Evolutionary conservation across 495 filamentous ascomycete genomes (phyloP), one percentile per base, ranked within the genome.

Genomic region (Rusavskia elegans): DNA sequence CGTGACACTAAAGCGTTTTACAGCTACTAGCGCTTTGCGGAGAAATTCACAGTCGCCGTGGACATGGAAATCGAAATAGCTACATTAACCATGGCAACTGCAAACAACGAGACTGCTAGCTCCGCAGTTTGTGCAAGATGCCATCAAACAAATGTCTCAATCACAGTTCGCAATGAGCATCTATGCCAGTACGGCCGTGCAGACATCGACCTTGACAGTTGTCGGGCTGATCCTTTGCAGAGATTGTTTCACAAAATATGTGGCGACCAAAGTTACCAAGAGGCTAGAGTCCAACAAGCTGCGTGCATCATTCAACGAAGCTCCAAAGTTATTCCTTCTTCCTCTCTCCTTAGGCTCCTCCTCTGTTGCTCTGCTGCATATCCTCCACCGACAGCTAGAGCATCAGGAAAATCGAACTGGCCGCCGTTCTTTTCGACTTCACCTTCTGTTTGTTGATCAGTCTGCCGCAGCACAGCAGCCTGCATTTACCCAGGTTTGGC

Each of bases 281-380:
- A 84, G 86, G 39, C 83, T 90, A 71, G 84, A 85, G 60, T 70
- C 68, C 42, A 83, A 80, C 64, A 72, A 59, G 63, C 68, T 57
- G 56, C 55, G 66, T 54, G 45, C 57, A 59, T 51, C 66, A 56
- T 57, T 62, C 45, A 58, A 63, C 42, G 59, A 64, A 41, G 46
- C 64, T 32, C 67, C 72, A 50, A 68, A 69, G 46, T 76, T 71
- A 48, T 71, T 94, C 25, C 71, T 95, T 2, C 66, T 97, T 14
- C 85, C 87, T 1, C 59, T 95, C 4, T 95, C 89, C 1, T 80
- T 87, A 55, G 92, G 93, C 0, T 71, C 85, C 3, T 92, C 84
- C 9, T 96, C 90, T 0, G 73, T 81, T n/a, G 72, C 77, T 8
- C 68, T 98, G 21, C 66, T 97, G 29, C 76, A 89, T 60, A 71